phyloP scores from a whole-genome alignment of 1,284 basidiomycete genomes.

The Trichosporon sp. region DNA sequence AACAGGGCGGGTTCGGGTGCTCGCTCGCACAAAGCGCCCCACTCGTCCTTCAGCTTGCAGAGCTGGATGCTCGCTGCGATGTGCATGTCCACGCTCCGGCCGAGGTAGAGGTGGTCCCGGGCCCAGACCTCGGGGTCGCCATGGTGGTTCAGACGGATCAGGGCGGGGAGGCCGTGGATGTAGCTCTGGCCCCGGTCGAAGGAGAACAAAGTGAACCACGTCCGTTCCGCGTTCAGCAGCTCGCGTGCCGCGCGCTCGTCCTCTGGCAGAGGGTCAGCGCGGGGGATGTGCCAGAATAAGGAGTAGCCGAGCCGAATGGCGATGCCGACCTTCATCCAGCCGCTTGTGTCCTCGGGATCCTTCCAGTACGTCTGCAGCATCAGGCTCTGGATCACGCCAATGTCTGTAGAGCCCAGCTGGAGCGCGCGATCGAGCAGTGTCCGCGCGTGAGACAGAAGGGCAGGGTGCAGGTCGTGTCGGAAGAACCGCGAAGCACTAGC shows the following conservation, averaged over 20 bases:
- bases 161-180: conserved; percentile 39
- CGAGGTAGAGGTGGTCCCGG: conserved; percentile 40
- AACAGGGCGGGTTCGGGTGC: conserved; percentile 35
- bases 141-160: conserved; percentile 39
- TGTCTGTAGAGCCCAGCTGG: conserved; percentile 35
- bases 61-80: conserved; percentile 45
- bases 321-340: conserved; percentile 44
- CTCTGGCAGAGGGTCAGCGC: conserved; percentile 36
- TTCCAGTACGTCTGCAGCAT: conserved; percentile 52
- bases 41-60: conserved; percentile 47
- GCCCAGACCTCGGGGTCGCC: conserved; percentile 45
- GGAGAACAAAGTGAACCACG: conserved; percentile 47
- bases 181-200: conserved; percentile 44
- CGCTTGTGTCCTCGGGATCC: conserved; percentile 39
- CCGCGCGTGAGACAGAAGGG: conserved; percentile 40
- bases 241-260: conserved; percentile 41
- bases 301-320: conserved; percentile 44
- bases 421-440: conserved; percentile 43
- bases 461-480: conserved; percentile 38
- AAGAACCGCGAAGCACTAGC: conserved; percentile 40
- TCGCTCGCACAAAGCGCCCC: conserved; percentile 40
- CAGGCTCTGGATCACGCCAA: conserved; percentile 44
- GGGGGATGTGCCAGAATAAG: conserved; percentile 40
- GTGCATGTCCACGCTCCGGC: conserved; percentile 44
- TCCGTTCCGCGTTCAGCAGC: conserved; percentile 44